A percentile compares a stretch with the other conserved stretches of the same genome.
These are phyloP conservation scores for Tulasnella sp. DNA, from an alignment of 768 basidiomycete genomes.

Conservation along the genomic window DNA sequence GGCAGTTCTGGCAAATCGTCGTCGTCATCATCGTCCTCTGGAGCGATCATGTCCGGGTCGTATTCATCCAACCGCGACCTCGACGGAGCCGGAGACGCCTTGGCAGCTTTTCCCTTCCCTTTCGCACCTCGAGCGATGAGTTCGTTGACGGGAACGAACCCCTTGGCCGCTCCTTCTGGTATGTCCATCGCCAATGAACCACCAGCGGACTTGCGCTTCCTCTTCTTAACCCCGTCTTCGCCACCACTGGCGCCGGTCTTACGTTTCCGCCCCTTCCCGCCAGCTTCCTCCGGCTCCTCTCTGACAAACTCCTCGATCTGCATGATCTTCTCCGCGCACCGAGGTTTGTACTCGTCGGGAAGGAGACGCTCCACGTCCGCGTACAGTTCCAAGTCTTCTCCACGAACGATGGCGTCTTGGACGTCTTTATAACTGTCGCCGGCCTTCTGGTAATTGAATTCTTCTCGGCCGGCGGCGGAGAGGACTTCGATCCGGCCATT, in stretches of 20 bases:
- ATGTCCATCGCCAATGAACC: slow-evolving; percentile 52
- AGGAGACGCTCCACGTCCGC: slow-evolving; percentile 88
- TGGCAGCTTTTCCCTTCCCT: slow-evolving; percentile 54
- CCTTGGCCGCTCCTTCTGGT: slow-evolving; percentile 67
- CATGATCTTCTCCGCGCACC: slow-evolving; percentile 79
- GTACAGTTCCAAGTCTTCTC: slow-evolving; percentile 87
- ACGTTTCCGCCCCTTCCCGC: slow-evolving; percentile 43
- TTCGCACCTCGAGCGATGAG: slow-evolving; percentile 57
- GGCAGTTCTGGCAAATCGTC: neutral
- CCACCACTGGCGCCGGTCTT: slow-evolving; percentile 30
- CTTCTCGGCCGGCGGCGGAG: slow-evolving; percentile 88
- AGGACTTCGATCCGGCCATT: slow-evolving; percentile 89
- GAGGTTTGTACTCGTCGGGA: slow-evolving; percentile 74
- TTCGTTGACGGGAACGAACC: slow-evolving; percentile 73
- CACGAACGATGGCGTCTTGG: slow-evolving; percentile 82
- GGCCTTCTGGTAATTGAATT: slow-evolving; percentile 86
- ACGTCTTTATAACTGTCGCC: slow-evolving; percentile 84
- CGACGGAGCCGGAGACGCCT: neutral
- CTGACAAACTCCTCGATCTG: slow-evolving; percentile 69
- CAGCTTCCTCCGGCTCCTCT: slow-evolving; percentile 49
- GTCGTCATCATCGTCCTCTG: neutral
- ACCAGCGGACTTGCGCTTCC: slow-evolving; percentile 68
- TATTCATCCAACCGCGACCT: neutral
- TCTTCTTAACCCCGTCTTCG: slow-evolving; percentile 48
- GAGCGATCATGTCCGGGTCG: neutral